phyloP scores from a whole-genome alignment of 805 yeast genomes.

The Metschnikowia dekortorum region DNA sequence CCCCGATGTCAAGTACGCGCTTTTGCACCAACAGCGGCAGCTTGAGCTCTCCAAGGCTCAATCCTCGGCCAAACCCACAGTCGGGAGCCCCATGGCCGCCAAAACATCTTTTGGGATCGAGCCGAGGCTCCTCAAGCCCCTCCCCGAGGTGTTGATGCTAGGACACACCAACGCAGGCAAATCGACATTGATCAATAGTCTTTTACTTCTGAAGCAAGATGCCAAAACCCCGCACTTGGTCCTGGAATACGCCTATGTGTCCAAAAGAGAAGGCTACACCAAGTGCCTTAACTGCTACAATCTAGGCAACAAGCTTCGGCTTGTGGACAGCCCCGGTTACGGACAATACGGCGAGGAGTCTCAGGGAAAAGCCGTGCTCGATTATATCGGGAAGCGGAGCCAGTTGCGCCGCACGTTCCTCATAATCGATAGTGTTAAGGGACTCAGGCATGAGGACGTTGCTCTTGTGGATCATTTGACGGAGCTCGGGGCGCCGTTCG shows the following conservation, averaged over 20 bases:
- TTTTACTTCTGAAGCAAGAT: conserved; percentile 41
- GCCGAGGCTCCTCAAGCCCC: conserved; percentile 28
- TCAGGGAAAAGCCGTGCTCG: conserved; percentile 69
- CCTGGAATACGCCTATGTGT: conserved; percentile 48
- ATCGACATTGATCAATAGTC: conserved; percentile 65
- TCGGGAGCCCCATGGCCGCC: background rate
- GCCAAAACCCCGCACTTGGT: conserved; percentile 21
- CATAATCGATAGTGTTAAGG: conserved; percentile 56
- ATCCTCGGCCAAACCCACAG: conserved; percentile 6
- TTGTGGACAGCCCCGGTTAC: conserved; percentile 90
- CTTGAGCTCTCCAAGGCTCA: conserved; percentile 18
- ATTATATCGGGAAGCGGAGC: conserved; percentile 54
- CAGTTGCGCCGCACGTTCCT: conserved; percentile 57
- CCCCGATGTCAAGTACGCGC: conserved; percentile 49
- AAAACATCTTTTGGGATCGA: conserved; percentile 25
- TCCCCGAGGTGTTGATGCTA: conserved; percentile 70
- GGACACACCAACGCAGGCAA: conserved; percentile 89
- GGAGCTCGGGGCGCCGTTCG: conserved; percentile 60
- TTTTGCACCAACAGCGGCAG: conserved; percentile 14
- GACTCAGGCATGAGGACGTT: conserved; percentile 55
- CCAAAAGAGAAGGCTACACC: conserved; percentile 53
- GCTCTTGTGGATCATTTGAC: conserved; percentile 47
- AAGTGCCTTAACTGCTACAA: conserved; percentile 69
- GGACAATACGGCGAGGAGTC: conserved; percentile 61
- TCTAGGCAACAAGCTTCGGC: conserved; percentile 55